Conservation (phyloP, 1,284 basidiomycete species). For the Boletus calvinii region DNA sequence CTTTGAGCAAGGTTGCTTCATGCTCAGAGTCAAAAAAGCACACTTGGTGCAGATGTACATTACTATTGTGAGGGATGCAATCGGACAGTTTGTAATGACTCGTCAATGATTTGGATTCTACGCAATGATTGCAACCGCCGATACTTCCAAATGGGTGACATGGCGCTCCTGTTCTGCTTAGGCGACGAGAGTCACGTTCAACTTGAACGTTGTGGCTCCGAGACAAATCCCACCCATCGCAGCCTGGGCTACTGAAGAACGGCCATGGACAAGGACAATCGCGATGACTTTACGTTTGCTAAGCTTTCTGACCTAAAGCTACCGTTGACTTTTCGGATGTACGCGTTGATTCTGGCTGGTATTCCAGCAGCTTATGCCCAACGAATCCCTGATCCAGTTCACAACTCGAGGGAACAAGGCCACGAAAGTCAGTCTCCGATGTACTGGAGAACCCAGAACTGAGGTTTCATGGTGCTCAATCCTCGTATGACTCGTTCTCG, state of each 20-base stretch:
- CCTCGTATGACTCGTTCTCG: conserved; percentile 51
- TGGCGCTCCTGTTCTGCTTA: conserved; percentile 2
- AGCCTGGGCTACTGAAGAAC: not conserved
- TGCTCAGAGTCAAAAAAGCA: conserved; percentile 28
- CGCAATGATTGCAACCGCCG: not conserved
- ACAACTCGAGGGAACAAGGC: conserved; percentile 77
- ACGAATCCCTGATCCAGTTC: conserved; percentile 49
- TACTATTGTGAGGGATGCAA: conserved; percentile 4
- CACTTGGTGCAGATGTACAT: conserved; percentile 28
- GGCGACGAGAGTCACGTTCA: not conserved
- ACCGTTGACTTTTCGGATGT: conserved; percentile 88
- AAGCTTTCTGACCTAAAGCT: conserved; percentile 84
- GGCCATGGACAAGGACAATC: conserved; percentile 71
- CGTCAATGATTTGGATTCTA: not conserved
- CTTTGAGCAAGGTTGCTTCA: conserved; percentile 12
- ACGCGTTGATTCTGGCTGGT: conserved; percentile 27
- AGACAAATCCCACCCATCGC: not conserved
- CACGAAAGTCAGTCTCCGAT: conserved; percentile 70
- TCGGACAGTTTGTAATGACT: not conserved
- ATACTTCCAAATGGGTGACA: conserved; percentile 11
- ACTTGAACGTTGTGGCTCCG: not conserved
- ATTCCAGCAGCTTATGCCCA: conserved; percentile 12
- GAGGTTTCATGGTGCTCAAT: conserved; percentile 77
- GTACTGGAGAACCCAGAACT: conserved; percentile 77
- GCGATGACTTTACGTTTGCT: conserved; percentile 88